A percentile compares a stretch with the other conserved stretches of the same genome.
These are phyloP conservation scores for Friedmanniomyces endolithicus DNA, from an alignment of 495 filamentous ascomycete genomes.

Conservation along the genomic window DNA sequence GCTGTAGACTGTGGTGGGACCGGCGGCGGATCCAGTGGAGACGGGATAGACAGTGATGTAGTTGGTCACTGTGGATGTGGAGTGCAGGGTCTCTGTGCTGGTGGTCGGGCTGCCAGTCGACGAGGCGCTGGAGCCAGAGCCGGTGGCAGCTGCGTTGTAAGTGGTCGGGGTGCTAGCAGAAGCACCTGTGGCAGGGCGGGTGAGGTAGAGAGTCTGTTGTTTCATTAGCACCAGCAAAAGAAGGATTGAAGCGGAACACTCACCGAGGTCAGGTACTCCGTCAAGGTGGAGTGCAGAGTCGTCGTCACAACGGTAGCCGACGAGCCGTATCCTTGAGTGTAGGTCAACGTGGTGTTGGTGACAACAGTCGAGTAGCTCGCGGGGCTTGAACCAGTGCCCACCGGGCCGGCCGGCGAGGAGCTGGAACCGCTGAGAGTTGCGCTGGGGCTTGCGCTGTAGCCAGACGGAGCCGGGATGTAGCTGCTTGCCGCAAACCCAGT, in stretches of 20 bases:
- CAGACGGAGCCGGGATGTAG: not conserved
- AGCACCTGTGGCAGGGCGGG: not conserved
- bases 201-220: conserved; percentile 11
- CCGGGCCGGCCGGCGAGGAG: not conserved
- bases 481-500: too few relatives aligned
- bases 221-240: not conserved
- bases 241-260: not conserved
- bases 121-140: not conserved
- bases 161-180: not conserved
- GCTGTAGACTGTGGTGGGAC: not conserved
- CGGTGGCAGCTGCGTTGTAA: not conserved
- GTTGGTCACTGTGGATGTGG: conserved; percentile 16
- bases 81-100: conserved; percentile 3
- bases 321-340: conserved; percentile 12
- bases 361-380: not conserved
- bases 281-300: conserved; percentile 14
- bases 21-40: not conserved
- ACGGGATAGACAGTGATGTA: conserved; percentile 16
- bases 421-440: not conserved
- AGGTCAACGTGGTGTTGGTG: conserved; percentile 11
- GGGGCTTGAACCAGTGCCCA: not conserved
- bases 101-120: not conserved
- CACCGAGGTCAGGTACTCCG: conserved; percentile 13
- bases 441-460: not conserved
- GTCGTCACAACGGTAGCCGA: conserved; percentile 10